Conservation (phyloP, 352 stramenopile genomes). For the Globisporangium carolinianum region DNA sequence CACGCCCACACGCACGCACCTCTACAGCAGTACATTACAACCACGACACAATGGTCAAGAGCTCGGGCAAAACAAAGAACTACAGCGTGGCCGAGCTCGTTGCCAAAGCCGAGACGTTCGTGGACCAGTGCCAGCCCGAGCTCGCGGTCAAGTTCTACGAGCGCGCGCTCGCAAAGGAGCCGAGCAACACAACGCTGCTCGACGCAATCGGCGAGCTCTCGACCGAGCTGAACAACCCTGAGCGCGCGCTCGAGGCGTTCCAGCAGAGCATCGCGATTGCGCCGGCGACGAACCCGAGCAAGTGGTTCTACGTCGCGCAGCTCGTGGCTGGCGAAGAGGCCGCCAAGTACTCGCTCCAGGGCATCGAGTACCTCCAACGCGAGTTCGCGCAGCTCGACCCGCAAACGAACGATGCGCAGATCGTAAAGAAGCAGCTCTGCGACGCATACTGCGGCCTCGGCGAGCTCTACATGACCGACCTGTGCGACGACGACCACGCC, state of each 20-base stretch:
- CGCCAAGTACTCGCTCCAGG: conserved; percentile 58
- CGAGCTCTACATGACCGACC: conserved; percentile 97
- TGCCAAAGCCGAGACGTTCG: conserved; percentile 73
- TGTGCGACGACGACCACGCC: conserved; percentile 91
- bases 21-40: neutral
- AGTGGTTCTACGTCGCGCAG: conserved; percentile 85
- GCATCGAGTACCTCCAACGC: conserved; percentile 56
- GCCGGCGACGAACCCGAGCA: conserved; percentile 66
- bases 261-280: conserved; percentile 59
- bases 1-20: neutral
- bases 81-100: conserved; percentile 70
- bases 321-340: conserved; percentile 68
- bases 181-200: conserved; percentile 59
- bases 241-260: conserved; percentile 68
- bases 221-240: conserved; percentile 77
- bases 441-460: conserved; percentile 92
- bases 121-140: conserved; percentile 83
- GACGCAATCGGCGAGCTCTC: conserved; percentile 75
- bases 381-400: conserved; percentile 37
- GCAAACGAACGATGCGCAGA: conserved; percentile 38
- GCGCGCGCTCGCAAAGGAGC: conserved; percentile 65
- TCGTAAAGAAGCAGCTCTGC: conserved; percentile 89
- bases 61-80: conserved; percentile 18
- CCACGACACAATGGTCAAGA: conserved; percentile 21
- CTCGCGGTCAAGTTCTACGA: conserved; percentile 82